Conservation (phyloP, 2,329 filamentous ascomycete species). For the Aureobasidium sp. region DNA sequence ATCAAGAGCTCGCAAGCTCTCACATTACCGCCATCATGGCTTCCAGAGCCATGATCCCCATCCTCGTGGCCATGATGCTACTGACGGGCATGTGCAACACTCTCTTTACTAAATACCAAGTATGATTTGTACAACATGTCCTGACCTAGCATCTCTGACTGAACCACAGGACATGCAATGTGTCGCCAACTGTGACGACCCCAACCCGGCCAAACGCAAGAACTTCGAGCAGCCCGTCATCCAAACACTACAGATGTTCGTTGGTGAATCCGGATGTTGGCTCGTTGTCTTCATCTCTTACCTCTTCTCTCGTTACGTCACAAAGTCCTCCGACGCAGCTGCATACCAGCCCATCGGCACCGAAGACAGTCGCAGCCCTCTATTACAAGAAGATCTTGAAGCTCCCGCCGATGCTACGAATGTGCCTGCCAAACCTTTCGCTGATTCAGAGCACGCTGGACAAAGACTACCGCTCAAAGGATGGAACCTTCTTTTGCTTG, state of each 20-base stretch:
- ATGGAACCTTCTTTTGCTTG: conserved; percentile 64
- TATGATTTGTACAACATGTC: conserved; percentile 32
- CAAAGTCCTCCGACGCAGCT: neutral
- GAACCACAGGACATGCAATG: conserved; percentile 81
- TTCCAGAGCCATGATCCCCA: conserved; percentile 63
- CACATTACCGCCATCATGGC: conserved; percentile 51
- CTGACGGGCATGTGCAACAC: conserved; percentile 95
- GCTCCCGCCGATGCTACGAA: conserved; percentile 31
- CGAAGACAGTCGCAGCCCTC: conserved; percentile 8
- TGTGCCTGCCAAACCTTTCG: conserved; percentile 45
- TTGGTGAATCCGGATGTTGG: conserved; percentile 95
- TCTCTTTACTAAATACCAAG: conserved; percentile 92
- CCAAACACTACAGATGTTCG: conserved; percentile 95
- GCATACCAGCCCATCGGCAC: conserved; percentile 16
- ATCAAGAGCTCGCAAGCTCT: neutral
- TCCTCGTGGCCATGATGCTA: conserved; percentile 94
- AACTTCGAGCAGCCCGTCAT: conserved; percentile 92
- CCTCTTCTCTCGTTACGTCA: conserved; percentile 49
- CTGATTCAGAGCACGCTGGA: conserved; percentile 28
- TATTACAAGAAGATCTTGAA: conserved; percentile 12
- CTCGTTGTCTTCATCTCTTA: conserved; percentile 69
- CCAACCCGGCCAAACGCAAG: conserved; percentile 57
- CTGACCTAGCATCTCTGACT: conserved; percentile 15
- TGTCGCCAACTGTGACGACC: conserved; percentile 75
- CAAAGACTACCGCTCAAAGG: conserved; percentile 57